Conservation (phyloP, 75 land plant species). For the Cryptomeria japonica region DNA sequence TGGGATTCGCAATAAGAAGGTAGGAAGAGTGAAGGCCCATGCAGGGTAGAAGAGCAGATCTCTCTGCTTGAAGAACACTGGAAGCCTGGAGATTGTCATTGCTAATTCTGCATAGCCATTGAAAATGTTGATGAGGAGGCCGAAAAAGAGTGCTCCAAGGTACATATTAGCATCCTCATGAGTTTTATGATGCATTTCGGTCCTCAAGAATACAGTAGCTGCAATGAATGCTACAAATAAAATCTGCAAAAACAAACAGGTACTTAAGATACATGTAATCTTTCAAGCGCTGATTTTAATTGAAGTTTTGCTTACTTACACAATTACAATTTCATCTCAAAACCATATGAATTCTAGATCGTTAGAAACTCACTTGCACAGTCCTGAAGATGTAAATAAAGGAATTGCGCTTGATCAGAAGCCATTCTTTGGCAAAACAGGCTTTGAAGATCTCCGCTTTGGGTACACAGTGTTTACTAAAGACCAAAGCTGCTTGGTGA, state of each 20-base stretch:
- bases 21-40: constrained; percentile 80
- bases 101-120: constrained; percentile 87
- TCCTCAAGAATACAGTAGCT: constrained; percentile 67
- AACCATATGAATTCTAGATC: background rate
- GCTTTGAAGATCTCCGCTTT: constrained; percentile 65
- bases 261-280: background rate
- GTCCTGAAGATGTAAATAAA: constrained; percentile 70
- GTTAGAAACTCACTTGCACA: constrained; percentile 29
- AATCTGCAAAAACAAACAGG: constrained; percentile 31
- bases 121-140: constrained; percentile 71
- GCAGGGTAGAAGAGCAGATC: constrained; percentile 83
- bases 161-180: constrained; percentile 51
- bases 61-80: constrained; percentile 89
- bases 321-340: background rate
- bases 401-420: constrained; percentile 77
- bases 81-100: constrained; percentile 63
- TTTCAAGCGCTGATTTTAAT: background rate
- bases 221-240: constrained; percentile 60
- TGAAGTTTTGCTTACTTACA: background rate
- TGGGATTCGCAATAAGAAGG: constrained; percentile 55
- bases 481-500: constrained; percentile 76
- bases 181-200: constrained; percentile 49
- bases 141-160: constrained; percentile 68
- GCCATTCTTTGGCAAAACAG: constrained; percentile 71
- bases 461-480: constrained; percentile 48